Evolutionary conservation across 139 green algal genomes (phyloP), one percentile per base, ranked within the genome.

Genomic region (Coccomyxa sp.): DNA sequence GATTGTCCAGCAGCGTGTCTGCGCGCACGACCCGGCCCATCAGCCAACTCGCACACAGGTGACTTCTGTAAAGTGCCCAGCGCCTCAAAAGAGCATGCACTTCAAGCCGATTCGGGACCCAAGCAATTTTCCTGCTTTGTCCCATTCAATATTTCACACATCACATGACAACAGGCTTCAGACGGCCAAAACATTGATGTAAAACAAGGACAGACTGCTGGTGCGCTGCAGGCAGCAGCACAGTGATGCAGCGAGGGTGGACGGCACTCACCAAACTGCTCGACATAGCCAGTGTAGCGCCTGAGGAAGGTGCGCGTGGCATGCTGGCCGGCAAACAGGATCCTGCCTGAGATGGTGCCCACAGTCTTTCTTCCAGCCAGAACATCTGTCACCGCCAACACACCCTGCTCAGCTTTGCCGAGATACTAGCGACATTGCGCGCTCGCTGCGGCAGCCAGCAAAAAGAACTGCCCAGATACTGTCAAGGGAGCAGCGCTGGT

Each of bases 291-390:
- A 11, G 84, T 86, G 82, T 84, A 84, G n/a, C 82, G 32, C 21
- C 85, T 31, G 23, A 89, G 75, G 63, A 87, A 89, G 3, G 78
- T 80, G 16, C 66, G 51, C 11, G 79, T 87, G 30, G 83, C 60
- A 11, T 57, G 67, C 76, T 88, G 76, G 27, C 85, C 89, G n/a
- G 30, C 81, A 59, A 90, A 88, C 17, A 78, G 31, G 76, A 92
- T 80, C 17, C 79, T 51, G 27, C 84, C 90, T 25, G 23, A 30
- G 10, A 82, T 79, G 28, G 32, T 80, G 17, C 87, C 87, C 63
- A 84, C 77, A 0, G 86, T 89, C 78, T 92, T 90, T 1, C 91
- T 83, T 14, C 88, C 89, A 27, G 82, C 88, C 66, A 96, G 79
- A 30, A 95, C 81, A 79, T 95, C 91, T 78, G 67, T 51, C 38